These are phyloP conservation scores for Inosperma sp. DNA, from an alignment of 768 basidiomycete genomes.

Conservation along the genomic window DNA sequence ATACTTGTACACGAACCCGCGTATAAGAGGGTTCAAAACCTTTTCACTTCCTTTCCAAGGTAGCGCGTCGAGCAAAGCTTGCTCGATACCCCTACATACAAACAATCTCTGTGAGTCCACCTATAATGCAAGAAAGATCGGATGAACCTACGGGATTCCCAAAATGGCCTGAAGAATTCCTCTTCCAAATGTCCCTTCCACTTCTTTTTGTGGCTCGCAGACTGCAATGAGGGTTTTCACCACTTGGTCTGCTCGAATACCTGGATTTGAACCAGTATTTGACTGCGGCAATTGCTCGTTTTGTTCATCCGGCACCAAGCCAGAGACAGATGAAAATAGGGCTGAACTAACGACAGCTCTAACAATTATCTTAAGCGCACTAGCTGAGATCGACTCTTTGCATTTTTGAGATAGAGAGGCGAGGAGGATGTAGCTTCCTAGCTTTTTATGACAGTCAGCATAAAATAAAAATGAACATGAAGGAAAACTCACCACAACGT, in stretches of 20 bases:
- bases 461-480: not conserved
- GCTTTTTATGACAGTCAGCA: constrained; percentile 32
- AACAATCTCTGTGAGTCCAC: not conserved
- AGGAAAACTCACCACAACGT: constrained; percentile 46
- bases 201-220: constrained; percentile 55
- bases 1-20: constrained; percentile 37
- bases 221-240: constrained; percentile 63
- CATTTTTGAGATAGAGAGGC: constrained; percentile 66
- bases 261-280: constrained; percentile 44
- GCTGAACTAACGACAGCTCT: constrained; percentile 48
- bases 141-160: constrained; percentile 44
- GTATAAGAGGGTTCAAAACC: constrained; percentile 51
- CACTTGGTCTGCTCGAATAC: constrained; percentile 54
- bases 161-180: constrained; percentile 40
- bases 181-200: constrained; percentile 40
- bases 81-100: constrained; percentile 42
- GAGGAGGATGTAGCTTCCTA: constrained; percentile 71
- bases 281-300: too few relatives aligned
- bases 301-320: too few relatives aligned
- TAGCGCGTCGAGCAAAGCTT: constrained; percentile 42
- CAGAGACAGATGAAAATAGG: too few relatives aligned
- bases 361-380: constrained; percentile 57
- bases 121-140: not conserved
- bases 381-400: constrained; percentile 51
- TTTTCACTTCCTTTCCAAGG: constrained; percentile 52